Conservation (phyloP, 257 asterid species). For the Solanum chiquidenum region DNA sequence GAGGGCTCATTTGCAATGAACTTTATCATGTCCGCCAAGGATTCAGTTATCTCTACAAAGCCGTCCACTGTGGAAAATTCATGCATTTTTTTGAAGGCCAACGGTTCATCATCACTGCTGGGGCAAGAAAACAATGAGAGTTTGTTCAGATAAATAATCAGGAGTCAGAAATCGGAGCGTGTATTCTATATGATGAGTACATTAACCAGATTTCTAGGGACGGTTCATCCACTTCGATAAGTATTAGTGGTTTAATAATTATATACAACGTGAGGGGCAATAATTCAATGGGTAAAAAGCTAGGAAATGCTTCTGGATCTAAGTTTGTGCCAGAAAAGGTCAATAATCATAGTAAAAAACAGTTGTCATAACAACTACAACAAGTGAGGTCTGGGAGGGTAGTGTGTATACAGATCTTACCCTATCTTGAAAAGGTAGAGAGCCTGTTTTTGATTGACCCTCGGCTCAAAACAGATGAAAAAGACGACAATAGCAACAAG, state of each 20-base stretch:
- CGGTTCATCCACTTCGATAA: background rate
- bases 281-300: background rate
- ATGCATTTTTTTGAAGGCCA: slow-evolving; percentile 70
- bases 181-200: background rate
- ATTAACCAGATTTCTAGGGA: background rate
- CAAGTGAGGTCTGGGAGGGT: background rate
- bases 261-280: background rate
- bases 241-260: background rate
- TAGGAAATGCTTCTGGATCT: background rate
- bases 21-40: slow-evolving; percentile 70
- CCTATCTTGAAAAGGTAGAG: background rate
- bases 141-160: background rate
- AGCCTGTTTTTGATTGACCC: background rate
- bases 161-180: background rate
- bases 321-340: background rate
- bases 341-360: background rate
- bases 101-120: slow-evolving; percentile 70
- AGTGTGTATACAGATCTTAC: background rate
- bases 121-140: background rate
- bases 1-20: slow-evolving; percentile 96
- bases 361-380: background rate
- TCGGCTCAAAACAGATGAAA: background rate
- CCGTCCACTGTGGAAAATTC: slow-evolving; percentile 74
- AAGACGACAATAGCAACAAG: background rate
- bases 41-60: slow-evolving; percentile 71